Conservation (phyloP, 2,329 filamentous ascomycete genomes). For the Fusarium torulosum region DNA sequence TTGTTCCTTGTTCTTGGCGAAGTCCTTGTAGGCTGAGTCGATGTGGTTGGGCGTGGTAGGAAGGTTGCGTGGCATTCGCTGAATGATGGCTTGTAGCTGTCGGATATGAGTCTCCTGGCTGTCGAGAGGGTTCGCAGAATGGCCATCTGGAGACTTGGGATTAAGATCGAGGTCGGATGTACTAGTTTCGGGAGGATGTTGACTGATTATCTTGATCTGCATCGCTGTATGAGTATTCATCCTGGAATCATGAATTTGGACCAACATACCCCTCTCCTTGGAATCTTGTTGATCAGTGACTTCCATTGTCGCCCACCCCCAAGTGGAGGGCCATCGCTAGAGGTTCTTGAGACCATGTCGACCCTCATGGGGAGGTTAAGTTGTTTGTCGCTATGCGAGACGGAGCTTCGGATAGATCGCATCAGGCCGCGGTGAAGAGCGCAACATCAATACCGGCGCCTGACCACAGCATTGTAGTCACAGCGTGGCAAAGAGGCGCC, state of each 20-base stretch:
- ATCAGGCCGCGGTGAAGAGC: slow-evolving; percentile 42
- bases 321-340: slow-evolving; percentile 46
- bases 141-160: slow-evolving; percentile 43
- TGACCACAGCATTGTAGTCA: slow-evolving; percentile 47
- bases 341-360: slow-evolving; percentile 51
- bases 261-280: slow-evolving; percentile 25
- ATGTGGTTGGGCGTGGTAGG: slow-evolving; percentile 54
- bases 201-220: slow-evolving; percentile 23
- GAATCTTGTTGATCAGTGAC: slow-evolving; percentile 37
- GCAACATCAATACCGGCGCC: slow-evolving; percentile 45
- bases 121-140: slow-evolving; percentile 46
- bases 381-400: slow-evolving; percentile 32
- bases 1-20: slow-evolving; percentile 57
- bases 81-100: slow-evolving; percentile 53
- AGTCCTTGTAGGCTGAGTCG: slow-evolving; percentile 60
- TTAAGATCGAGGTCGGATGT: slow-evolving; percentile 48
- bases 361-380: slow-evolving; percentile 31
- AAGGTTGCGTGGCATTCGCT: slow-evolving; percentile 52
- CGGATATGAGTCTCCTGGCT: slow-evolving; percentile 52
- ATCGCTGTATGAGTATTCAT: slow-evolving; percentile 6
- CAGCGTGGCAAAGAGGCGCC: slow-evolving; percentile 37
- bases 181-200: slow-evolving; percentile 44
- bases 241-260: slow-evolving; percentile 12
- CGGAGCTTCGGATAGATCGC: slow-evolving; percentile 39
- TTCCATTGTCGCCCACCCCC: slow-evolving; percentile 38